phyloP scores from a whole-genome alignment of 75 land plant species.

The Picea sitchensis region DNA sequence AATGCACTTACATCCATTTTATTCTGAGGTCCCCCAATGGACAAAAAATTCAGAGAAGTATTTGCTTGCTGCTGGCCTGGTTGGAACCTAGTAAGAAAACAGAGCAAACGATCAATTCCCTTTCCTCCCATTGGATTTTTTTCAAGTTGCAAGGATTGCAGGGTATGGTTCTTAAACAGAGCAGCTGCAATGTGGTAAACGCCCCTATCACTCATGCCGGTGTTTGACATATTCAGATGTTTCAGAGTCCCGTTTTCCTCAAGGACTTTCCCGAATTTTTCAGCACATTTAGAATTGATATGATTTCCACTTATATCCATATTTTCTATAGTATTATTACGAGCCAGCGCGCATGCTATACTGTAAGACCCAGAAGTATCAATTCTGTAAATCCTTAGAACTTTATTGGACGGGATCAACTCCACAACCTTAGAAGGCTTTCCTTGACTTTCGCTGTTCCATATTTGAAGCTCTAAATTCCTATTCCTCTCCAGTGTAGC shows the following conservation, averaged over 20 bases:
- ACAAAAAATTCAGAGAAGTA: conserved; percentile 35
- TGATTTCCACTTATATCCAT: conserved; percentile 58
- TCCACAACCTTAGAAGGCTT: conserved; percentile 49
- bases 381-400: conserved; percentile 41
- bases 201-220: conserved; percentile 43
- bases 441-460: conserved; percentile 29
- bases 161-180: conserved; percentile 41
- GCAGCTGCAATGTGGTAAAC: conserved; percentile 57
- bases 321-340: conserved; percentile 39
- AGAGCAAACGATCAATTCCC: conserved; percentile 66
- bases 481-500: conserved; percentile 50
- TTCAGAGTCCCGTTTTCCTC: conserved; percentile 28
- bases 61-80: conserved; percentile 61
- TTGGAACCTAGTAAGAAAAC: conserved; percentile 62
- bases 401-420: conserved; percentile 40
- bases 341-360: conserved; percentile 42
- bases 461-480: conserved; percentile 48
- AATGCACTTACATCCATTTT: conserved; percentile 45
- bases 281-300: conserved; percentile 57
- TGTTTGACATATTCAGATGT: conserved; percentile 41
- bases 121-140: conserved; percentile 55
- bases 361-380: conserved; percentile 40
- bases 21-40: conserved; percentile 52
- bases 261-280: conserved; percentile 43
- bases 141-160: conserved; percentile 48